These are phyloP conservation scores for Sporormia fimetaria DNA, from an alignment of 495 filamentous ascomycete species.

Conservation along the genomic window DNA sequence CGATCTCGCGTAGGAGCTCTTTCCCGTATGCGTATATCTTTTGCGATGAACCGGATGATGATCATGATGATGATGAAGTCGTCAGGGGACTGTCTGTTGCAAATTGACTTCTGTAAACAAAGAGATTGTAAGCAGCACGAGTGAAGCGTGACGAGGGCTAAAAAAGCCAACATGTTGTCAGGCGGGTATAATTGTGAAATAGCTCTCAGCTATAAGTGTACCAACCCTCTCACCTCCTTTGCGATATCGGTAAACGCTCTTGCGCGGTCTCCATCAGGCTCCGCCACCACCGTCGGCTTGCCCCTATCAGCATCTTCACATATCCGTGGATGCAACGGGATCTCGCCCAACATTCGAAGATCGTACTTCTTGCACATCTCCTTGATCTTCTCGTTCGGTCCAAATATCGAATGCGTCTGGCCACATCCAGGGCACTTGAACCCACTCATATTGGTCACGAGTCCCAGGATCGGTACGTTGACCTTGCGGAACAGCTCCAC, in stretches of 20 bases:
- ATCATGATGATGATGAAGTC: too few species aligned
- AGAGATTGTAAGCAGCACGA: too few species aligned
- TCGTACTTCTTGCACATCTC: constrained; percentile 51
- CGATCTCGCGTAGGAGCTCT: too few species aligned
- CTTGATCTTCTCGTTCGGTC: constrained; percentile 38
- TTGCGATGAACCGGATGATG: too few species aligned
- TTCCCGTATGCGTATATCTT: too few species aligned
- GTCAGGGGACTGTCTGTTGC: too few species aligned
- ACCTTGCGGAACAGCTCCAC: constrained; percentile 86
- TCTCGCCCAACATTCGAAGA: constrained; percentile 72
- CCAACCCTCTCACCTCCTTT: constrained; percentile 6
- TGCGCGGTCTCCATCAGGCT: constrained; percentile 60
- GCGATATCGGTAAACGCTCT: constrained; percentile 46
- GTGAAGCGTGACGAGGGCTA: too few species aligned
- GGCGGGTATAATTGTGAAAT: too few species aligned
- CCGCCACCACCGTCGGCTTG: constrained; percentile 80
- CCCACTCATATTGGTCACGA: constrained; percentile 91
- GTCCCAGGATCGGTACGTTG: constrained; percentile 66
- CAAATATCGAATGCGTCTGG: constrained; percentile 69
- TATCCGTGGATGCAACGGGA: constrained; percentile 77
- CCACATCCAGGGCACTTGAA: constrained; percentile 74
- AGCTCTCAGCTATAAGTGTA: too few species aligned
- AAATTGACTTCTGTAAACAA: too few species aligned
- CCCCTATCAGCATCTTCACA: constrained; percentile 84
- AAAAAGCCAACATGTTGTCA: too few species aligned